Evolutionary conservation across 495 filamentous ascomycete genomes (phyloP).

Genomic region (Hyaloscypha variabilis): DNA sequence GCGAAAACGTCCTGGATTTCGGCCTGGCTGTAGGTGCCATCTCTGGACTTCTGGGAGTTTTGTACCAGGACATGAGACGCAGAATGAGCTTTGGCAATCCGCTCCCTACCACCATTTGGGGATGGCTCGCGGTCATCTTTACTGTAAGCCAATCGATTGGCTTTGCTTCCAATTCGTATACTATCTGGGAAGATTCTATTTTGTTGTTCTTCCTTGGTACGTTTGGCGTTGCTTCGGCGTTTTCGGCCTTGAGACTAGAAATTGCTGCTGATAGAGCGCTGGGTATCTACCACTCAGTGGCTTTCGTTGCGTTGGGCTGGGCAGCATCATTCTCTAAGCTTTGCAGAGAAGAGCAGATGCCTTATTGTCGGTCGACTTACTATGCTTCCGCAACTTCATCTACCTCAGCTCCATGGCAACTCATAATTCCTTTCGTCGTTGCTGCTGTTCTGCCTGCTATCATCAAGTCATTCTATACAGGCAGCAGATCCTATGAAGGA

Average conservation of each 20-base stretch:
- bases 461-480: conserved; percentile 74
- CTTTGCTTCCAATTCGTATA: conserved; percentile 97
- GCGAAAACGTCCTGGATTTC: conserved; percentile 34
- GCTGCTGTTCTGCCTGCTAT: conserved; percentile 75
- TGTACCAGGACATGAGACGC: conserved; percentile 55
- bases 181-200: conserved; percentile 98
- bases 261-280: conserved; percentile 64
- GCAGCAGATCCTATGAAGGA: conserved; percentile 82
- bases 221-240: conserved; percentile 74
- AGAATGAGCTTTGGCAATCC: conserved; percentile 54
- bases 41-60: conserved; percentile 64
- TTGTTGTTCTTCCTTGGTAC: conserved; percentile 89
- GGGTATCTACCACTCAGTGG: conserved; percentile 78
- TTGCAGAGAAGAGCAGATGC: conserved; percentile 98
- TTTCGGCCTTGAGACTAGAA: conserved; percentile 72
- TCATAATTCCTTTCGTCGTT: conserved; percentile 75
- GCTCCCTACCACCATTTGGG: conserved; percentile 82
- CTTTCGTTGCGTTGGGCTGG: conserved; percentile 82
- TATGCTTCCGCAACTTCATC: conserved; percentile 91
- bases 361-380: conserved; percentile 92
- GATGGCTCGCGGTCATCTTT: conserved; percentile 79
- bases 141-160: conserved; percentile 82
- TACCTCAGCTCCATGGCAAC: conserved; percentile 90
- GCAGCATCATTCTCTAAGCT: conserved; percentile 87
- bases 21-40: conserved; percentile 47